phyloP scores from a whole-genome alignment of 805 yeast species.

The Metschnikowia chrysomelidarum region DNA sequence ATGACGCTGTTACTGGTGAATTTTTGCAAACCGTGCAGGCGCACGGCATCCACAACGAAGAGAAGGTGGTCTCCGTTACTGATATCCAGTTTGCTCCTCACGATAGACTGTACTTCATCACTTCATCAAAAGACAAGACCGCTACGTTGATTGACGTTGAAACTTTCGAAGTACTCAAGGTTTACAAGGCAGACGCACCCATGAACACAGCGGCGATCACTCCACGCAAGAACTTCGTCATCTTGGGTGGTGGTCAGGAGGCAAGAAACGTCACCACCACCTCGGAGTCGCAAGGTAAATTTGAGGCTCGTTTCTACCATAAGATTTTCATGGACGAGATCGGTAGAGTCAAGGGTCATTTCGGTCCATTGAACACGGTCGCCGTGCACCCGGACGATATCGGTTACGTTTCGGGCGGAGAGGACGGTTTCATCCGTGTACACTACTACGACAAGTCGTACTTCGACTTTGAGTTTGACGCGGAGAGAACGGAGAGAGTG shows the following conservation, averaged over 20 bases:
- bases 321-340: conserved; percentile 93
- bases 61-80: conserved; percentile 50
- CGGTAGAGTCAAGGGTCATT: conserved; percentile 97
- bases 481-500: conserved; percentile 69
- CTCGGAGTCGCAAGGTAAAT: conserved; percentile 87
- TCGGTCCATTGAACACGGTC: conserved; percentile 94
- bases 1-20: conserved; percentile 74
- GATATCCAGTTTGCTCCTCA: conserved; percentile 83
- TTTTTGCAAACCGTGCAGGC: conserved; percentile 54
- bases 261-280: conserved; percentile 99
- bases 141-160: conserved; percentile 80
- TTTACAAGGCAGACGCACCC: conserved; percentile 85
- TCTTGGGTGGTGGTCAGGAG: conserved; percentile 99
- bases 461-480: conserved; percentile 87
- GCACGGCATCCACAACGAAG: conserved; percentile 65
- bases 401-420: conserved; percentile 95
- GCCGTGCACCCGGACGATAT: conserved; percentile 94
- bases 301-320: conserved; percentile 95
- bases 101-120: conserved; percentile 86
- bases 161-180: conserved; percentile 66
- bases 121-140: conserved; percentile 88
- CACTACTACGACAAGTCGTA: conserved; percentile 92
- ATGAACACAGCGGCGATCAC: conserved; percentile 94
- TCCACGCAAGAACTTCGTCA: conserved; percentile 86
- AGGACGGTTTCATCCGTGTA: conserved; percentile 95